These are phyloP conservation scores for Fusarium euwallaceae DNA, from an alignment of 2,329 filamentous ascomycete species.

Conservation along the genomic window DNA sequence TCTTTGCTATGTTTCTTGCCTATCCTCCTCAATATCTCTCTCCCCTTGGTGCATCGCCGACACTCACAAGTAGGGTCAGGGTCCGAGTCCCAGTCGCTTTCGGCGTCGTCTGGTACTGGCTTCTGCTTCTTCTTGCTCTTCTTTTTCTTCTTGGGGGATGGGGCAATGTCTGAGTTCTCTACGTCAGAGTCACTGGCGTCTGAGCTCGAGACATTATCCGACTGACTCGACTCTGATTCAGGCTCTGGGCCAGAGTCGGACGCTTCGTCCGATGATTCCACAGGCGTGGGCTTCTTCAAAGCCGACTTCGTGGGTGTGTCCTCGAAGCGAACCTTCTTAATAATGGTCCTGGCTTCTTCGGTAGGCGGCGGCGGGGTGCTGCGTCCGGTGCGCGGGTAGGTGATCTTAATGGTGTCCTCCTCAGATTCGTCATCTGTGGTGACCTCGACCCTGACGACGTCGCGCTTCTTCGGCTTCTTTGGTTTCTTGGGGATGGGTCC, in stretches of 20 bases:
- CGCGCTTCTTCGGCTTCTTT: slow-evolving; percentile 44
- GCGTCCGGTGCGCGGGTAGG: slow-evolving; percentile 59
- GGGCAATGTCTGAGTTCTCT: slow-evolving; percentile 30
- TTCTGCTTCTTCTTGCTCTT: slow-evolving; percentile 38
- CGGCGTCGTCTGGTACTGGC: slow-evolving; percentile 27
- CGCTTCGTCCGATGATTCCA: slow-evolving; percentile 40
- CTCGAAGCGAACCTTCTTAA: slow-evolving; percentile 62
- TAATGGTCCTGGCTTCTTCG: slow-evolving; percentile 23
- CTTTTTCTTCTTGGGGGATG: slow-evolving; percentile 23
- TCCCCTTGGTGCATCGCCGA: slow-evolving; percentile 40
- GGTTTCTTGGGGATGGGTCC: slow-evolving; percentile 44
- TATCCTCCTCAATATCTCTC: slow-evolving; percentile 39
- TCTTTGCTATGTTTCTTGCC: slow-evolving; percentile 36
- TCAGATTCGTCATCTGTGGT: slow-evolving; percentile 66
- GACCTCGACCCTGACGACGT: slow-evolving; percentile 57
- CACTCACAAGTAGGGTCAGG: slow-evolving; percentile 52
- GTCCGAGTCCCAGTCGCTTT: slow-evolving; percentile 50
- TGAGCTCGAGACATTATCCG: slow-evolving; percentile 29
- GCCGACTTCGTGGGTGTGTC: slow-evolving; percentile 44
- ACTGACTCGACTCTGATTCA: slow-evolving; percentile 42
- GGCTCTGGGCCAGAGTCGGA: slow-evolving; percentile 38
- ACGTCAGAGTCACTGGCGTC: slow-evolving; percentile 34
- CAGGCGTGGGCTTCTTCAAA: slow-evolving; percentile 38
- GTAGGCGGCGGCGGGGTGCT: background rate
- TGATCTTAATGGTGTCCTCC: slow-evolving; percentile 62